These are phyloP conservation scores for Cornus suecica DNA, from an alignment of 148 eudicot genomes.

Conservation along the genomic window DNA sequence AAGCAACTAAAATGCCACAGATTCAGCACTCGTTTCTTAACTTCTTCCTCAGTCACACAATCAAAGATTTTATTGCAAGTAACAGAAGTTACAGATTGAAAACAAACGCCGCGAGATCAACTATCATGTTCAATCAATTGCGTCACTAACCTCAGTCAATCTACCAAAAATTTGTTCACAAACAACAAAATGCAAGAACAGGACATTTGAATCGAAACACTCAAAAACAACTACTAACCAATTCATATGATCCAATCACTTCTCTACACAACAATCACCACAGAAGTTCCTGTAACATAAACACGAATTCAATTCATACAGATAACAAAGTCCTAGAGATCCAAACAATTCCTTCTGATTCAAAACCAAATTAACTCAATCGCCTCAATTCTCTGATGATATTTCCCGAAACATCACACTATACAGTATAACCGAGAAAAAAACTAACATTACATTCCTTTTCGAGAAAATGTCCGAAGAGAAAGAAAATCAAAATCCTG, in stretches of 20 bases:
- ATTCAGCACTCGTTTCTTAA: not conserved
- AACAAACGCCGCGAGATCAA: no score
- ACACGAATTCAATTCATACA: no score
- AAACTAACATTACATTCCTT: not conserved
- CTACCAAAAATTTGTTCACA: not conserved
- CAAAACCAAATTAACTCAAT: not conserved
- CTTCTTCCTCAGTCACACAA: not conserved
- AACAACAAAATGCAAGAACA: conserved; percentile 15
- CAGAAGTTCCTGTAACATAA: not conserved
- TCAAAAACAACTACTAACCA: conserved; percentile 21
- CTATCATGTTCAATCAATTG: not conserved
- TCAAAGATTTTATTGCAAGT: not conserved
- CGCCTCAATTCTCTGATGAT: conserved; percentile 2
- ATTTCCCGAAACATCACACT: not conserved
- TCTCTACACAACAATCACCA: conserved; percentile 2
- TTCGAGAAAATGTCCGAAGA: not conserved
- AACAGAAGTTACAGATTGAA: no score
- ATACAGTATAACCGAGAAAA: not conserved
- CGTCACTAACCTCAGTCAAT: conserved; percentile 9
- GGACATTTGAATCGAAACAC: conserved; percentile 23
- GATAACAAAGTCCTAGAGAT: not conserved
- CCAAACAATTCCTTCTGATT: not conserved
- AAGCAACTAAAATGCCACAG: not conserved
- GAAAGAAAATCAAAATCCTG: not conserved
- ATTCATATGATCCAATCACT: conserved; percentile 36